Evolutionary conservation across 306 rosid genomes (phyloP).

Genomic region (Cucumis hystrix): DNA sequence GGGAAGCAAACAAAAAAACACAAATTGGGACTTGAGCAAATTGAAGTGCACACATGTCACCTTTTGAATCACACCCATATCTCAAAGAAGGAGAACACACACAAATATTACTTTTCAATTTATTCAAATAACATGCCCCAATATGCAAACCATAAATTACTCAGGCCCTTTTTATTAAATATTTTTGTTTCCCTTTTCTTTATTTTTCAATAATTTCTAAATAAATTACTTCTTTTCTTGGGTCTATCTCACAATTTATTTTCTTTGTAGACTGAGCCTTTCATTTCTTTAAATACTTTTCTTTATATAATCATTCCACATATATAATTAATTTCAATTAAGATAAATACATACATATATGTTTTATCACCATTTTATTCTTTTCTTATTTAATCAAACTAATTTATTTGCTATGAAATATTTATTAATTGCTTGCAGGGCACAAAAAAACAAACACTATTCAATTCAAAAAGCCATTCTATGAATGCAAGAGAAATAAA

Average conservation of each 20-base stretch:
- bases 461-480: neutral
- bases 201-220: neutral
- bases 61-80: neutral
- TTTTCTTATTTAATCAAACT: no score
- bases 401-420: no score
- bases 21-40: slow-evolving; percentile 1
- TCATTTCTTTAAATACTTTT: no score
- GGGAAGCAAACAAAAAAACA: slow-evolving; percentile 2
- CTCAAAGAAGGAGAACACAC: neutral
- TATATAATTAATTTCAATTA: no score
- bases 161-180: neutral
- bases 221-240: neutral
- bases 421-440: neutral
- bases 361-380: no score
- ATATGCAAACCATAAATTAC: neutral
- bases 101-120: neutral
- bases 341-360: no score
- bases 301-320: no score
- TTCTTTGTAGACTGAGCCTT: no score
- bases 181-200: neutral
- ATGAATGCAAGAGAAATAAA: neutral
- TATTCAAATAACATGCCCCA: neutral
- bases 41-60: slow-evolving; percentile 1
- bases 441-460: neutral
- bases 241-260: neutral